These are phyloP conservation scores for Mortierella hygrophila DNA, from an alignment of 192 early-diverging fungal species.

Conservation along the genomic window DNA sequence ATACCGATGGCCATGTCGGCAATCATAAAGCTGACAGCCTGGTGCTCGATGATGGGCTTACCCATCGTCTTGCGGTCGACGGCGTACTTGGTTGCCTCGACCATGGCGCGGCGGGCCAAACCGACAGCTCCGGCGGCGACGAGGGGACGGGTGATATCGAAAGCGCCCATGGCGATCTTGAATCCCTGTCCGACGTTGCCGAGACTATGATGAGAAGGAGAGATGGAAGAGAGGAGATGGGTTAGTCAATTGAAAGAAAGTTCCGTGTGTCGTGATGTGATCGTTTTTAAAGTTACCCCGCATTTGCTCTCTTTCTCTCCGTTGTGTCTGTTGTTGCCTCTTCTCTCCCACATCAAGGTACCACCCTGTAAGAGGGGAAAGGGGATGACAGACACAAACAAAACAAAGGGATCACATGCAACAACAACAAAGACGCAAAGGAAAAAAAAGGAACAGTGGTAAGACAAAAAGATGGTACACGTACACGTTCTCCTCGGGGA, in stretches of 20 bases:
- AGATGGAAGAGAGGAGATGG: neutral
- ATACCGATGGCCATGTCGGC: constrained; percentile 97
- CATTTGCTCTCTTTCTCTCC: neutral
- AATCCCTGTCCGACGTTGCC: constrained; percentile 88
- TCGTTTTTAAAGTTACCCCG: constrained; percentile 3
- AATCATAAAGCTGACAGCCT: constrained; percentile 94
- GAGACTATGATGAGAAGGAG: constrained; percentile 45
- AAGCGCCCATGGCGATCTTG: constrained; percentile 97
- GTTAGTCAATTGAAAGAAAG: neutral
- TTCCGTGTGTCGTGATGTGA: neutral
- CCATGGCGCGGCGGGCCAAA: constrained; percentile 91
- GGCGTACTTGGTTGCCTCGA: constrained; percentile 91
- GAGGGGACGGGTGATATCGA: constrained; percentile 93
- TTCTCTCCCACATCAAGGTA: constrained; percentile 10
- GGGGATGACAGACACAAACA: constrained; percentile 15
- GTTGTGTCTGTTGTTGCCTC: neutral
- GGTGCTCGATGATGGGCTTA: constrained; percentile 89
- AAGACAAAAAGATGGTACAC: neutral
- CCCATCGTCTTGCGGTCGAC: constrained; percentile 97
- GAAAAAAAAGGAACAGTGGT: neutral
- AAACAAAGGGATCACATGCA: constrained; percentile 29
- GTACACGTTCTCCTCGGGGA: constrained; percentile 82
- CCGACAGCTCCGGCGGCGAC: constrained; percentile 92
- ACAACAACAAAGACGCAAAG: constrained; percentile 6
- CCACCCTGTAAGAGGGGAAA: neutral